Evolutionary conservation across 2,329 filamentous ascomycete species (phyloP), one percentile per base, ranked within the genome.

Genomic region (Cercospora zeae-maydis): DNA sequence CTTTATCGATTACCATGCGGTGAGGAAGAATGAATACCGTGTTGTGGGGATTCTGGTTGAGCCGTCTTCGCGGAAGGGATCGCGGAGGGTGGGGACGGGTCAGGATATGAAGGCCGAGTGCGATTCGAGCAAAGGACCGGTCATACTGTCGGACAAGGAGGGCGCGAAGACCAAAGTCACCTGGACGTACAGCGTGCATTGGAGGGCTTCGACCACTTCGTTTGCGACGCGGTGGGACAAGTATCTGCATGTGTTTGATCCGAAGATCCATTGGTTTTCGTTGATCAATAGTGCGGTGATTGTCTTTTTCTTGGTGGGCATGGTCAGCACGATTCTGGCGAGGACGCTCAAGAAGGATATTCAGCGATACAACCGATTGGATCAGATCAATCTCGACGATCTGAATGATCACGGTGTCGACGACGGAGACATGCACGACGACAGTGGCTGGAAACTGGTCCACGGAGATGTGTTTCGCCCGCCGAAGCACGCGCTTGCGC

Each of bases 161-260:
- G 82, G 84, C 13, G 45, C 42, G 24, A 64, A 68, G 42, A 92
- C 84, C 19, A 79, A 83, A 19, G 91, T 97, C 21, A 85, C 87
- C 2, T 99, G 91, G 80, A 96, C 92, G 4, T 99, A 99, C 80
- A 92, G 90, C 68, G 91, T 98, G 13, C 90, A 88, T 77, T 99
- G 95, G 95, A 85, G 84, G 62, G 86, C 87, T 69, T 97, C 92
- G 0, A 74, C 83, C 0, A 98, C 93, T 1, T 91, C 90, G 1
- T 99, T 96, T 88, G 95, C 95, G 30, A 99, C 95, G 11, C 86
- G 95, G 67, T 99, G 95, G 95, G 95, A 99, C 82, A 98, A 96
- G 78, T 98, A 98, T 75, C 84, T 99, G 36, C 93, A 98, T 73
- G 93, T 99, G 31, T 96, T 93, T 74, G 93, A 98, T 76, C 93